Conservation (phyloP, 1,284 basidiomycete genomes). For the Ganoderma resinaceum region DNA sequence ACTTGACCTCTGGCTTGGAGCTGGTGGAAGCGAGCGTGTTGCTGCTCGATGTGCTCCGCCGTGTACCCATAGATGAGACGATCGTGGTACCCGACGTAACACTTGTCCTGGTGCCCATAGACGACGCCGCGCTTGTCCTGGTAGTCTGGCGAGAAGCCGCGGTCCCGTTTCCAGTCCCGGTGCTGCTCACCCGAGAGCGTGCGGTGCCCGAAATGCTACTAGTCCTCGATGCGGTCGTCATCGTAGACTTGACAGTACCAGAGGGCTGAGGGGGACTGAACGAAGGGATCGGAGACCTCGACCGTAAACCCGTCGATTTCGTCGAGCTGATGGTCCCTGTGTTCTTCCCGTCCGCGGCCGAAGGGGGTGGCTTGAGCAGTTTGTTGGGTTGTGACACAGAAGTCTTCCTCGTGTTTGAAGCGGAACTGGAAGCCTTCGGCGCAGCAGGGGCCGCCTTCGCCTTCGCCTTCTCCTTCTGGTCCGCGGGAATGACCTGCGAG, state of each 20-base stretch:
- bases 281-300: slow-evolving; percentile 41
- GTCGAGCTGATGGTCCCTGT: slow-evolving; percentile 26
- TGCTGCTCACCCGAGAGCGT: slow-evolving; percentile 29
- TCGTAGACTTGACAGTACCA: slow-evolving; percentile 16
- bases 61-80: slow-evolving; percentile 50
- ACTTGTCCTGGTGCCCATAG: slow-evolving; percentile 44
- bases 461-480: slow-evolving; percentile 26
- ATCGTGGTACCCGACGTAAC: slow-evolving; percentile 28
- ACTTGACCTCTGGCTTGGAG: slow-evolving; percentile 14
- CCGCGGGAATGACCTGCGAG: slow-evolving; percentile 3
- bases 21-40: slow-evolving; percentile 29
- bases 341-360: slow-evolving; percentile 21
- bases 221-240: slow-evolving; percentile 21
- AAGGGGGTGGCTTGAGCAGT: slow-evolving; percentile 29
- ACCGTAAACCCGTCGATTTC: slow-evolving; percentile 24
- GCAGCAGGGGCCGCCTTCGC: slow-evolving; percentile 4
- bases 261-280: slow-evolving; percentile 31
- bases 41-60: slow-evolving; percentile 31
- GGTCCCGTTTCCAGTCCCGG: slow-evolving; percentile 25
- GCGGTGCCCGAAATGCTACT: slow-evolving; percentile 30
- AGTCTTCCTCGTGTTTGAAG: slow-evolving; percentile 20
- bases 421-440: slow-evolving; percentile 16
- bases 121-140: slow-evolving; percentile 44
- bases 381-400: slow-evolving; percentile 27
- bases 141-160: slow-evolving; percentile 35